phyloP scores from a whole-genome alignment of 306 rosid species.

The Quercus glauca region DNA sequence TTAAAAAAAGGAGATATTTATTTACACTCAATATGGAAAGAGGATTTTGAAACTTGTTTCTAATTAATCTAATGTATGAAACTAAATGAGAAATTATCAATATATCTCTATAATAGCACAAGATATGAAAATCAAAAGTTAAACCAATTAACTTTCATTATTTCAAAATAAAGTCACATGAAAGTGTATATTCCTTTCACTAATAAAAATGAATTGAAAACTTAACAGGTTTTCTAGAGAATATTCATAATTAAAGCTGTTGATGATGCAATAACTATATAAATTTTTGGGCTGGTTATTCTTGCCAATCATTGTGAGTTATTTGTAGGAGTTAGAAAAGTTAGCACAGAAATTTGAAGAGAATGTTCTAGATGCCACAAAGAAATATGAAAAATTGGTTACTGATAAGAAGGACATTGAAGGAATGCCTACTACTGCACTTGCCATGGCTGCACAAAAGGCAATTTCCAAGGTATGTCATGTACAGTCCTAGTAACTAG shows the following conservation, averaged over 20 bases:
- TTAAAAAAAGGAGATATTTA: too few species aligned
- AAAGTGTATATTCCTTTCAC: neutral
- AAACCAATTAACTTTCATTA: neutral
- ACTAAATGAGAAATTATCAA: neutral
- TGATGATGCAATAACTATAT: neutral
- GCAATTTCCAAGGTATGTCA: conserved; percentile 78
- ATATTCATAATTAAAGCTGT: neutral
- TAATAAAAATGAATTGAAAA: neutral
- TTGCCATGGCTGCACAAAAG: conserved; percentile 90
- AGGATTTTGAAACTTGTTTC: neutral
- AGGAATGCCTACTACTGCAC: conserved; percentile 94
- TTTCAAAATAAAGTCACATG: neutral
- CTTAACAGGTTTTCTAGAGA: neutral
- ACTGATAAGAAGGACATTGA: conserved; percentile 74
- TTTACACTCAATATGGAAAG: neutral
- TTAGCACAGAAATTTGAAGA: conserved; percentile 78
- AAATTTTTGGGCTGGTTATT: neutral
- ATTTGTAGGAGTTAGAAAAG: conserved; percentile 73
- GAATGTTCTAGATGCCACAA: conserved; percentile 90
- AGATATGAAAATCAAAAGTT: neutral
- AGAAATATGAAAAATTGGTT: conserved; percentile 86
- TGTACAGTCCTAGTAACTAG: neutral
- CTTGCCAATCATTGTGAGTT: neutral
- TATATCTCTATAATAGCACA: neutral
- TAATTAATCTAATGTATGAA: neutral